phyloP scores from a whole-genome alignment of 495 filamentous ascomycete species.

The Penicillium cinerascens region DNA sequence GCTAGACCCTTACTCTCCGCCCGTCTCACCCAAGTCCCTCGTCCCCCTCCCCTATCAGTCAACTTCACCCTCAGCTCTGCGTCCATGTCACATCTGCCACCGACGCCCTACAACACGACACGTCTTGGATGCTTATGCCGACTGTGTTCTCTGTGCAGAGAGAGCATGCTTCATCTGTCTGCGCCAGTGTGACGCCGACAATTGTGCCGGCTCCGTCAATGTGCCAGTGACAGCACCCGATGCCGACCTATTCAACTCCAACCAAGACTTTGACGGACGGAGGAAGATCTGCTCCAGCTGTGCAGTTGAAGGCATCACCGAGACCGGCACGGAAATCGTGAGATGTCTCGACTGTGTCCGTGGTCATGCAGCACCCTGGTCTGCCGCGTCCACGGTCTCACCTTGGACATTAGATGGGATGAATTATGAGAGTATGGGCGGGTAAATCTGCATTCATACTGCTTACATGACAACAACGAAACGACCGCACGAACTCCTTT shows the following conservation, averaged over 20 bases:
- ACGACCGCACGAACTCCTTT: background rate
- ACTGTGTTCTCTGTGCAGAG: constrained; percentile 47
- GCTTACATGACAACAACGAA: background rate
- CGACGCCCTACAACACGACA: constrained; percentile 44
- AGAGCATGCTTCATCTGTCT: constrained; percentile 53
- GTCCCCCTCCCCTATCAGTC: constrained; percentile 25
- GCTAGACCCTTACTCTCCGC: constrained; percentile 29
- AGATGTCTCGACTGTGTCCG: constrained; percentile 40
- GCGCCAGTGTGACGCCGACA: constrained; percentile 40
- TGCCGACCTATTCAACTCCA: constrained; percentile 3
- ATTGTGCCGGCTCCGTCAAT: constrained; percentile 20
- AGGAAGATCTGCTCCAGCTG: constrained; percentile 42
- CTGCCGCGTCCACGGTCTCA: constrained; percentile 2
- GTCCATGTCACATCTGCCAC: constrained; percentile 51
- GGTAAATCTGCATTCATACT: constrained; percentile 1
- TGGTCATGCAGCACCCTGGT: constrained; percentile 12
- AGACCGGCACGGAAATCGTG: constrained; percentile 36
- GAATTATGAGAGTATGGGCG: constrained; percentile 2
- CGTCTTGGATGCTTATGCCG: constrained; percentile 47
- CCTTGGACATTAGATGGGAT: constrained; percentile 18
- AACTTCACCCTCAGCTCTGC: constrained; percentile 30
- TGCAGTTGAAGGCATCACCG: constrained; percentile 42
- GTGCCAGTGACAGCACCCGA: background rate
- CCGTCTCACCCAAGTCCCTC: constrained; percentile 35
- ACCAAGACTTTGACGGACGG: constrained; percentile 6